Evolutionary conservation across 1,284 basidiomycete genomes (phyloP).

Genomic region (Rhodotorula glutinis): DNA sequence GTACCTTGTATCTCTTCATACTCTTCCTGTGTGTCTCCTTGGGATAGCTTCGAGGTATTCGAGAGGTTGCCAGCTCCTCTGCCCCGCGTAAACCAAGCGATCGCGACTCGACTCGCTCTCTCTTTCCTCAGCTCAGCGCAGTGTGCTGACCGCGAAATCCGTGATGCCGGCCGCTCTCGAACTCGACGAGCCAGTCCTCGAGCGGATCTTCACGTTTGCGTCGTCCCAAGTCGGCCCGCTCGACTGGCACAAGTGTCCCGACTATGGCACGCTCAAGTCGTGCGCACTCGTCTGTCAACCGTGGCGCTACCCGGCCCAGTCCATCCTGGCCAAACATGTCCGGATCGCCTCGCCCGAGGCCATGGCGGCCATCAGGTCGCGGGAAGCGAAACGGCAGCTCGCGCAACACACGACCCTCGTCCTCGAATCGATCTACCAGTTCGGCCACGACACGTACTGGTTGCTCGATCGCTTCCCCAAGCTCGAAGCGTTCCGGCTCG

Average conservation of each 20-base stretch:
- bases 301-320: constrained; percentile 22
- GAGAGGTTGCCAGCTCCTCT: too few relatives aligned
- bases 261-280: constrained; percentile 17
- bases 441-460: constrained; percentile 26
- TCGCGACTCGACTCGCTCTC: too few relatives aligned
- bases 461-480: constrained; percentile 19
- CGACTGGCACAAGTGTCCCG: constrained; percentile 12
- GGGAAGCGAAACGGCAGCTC: constrained; percentile 20
- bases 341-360: constrained; percentile 10
- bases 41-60: too few relatives aligned
- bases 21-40: too few relatives aligned
- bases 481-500: constrained; percentile 17
- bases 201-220: constrained; percentile 17
- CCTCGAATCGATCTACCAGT: constrained; percentile 21
- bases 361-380: constrained; percentile 20
- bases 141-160: too few relatives aligned
- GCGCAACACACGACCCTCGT: constrained; percentile 8
- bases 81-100: too few relatives aligned
- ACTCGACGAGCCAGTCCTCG: constrained; percentile 13
- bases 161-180: not conserved
- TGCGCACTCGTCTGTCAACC: constrained; percentile 13
- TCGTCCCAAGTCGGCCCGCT: constrained; percentile 3
- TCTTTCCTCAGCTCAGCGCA: too few relatives aligned
- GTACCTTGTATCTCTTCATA: too few relatives aligned
- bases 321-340: constrained; percentile 17